Base-by-base conservation (phyloP, 2,329 filamentous ascomycete species). In the Botrytis galanthina region DNA sequence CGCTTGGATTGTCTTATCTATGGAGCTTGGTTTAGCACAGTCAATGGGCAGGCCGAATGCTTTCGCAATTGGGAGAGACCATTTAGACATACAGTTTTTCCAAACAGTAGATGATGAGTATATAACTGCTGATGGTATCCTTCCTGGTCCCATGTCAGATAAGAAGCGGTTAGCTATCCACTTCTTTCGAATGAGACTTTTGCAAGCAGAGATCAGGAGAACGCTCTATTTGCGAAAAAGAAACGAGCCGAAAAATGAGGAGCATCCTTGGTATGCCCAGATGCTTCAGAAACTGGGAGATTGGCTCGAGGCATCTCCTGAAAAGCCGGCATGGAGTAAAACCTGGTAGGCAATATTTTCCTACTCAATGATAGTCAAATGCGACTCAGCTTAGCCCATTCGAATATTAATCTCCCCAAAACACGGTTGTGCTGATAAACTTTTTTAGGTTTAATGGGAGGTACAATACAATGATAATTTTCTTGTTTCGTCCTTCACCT, bases 131-230 rank as follows among this genome's bases (percentile, higher is more conserved):
- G 86, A 91, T 48, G 95, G 94, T 4, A 92, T 98, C 73, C 84
- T 90, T 35, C 87, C 90, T 0, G 92, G 91, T 1, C 91, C 91
- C 8, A 86, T 89, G 2, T 93, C 93, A 54, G 87, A 95, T 77
- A 93, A 93, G 80, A 99, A 99, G 82, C 89, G 93, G 78, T 91
- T 97, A 39, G 91, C 94, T 3, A 94, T 98, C 75, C 95, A 99
- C 81, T 96, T 97, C 79, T 94, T 94, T 84, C 95, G 93, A 80
- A 97, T 98, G 93, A 88, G 94, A 72, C 83, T 97, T 73, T 85
- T 95, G 20, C 95, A 98, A 81, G 89, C 95, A 22, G 95, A 98
- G 82, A 96, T 98, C 61, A 88, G 94, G 73, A 89, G 94, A 73
- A 91, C 90, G 10, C 85, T 98, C 0, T 98, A 99, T 81, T 91